Evolutionary conservation across 1,284 basidiomycete genomes (phyloP).

Genomic region (Marasmius sp.): DNA sequence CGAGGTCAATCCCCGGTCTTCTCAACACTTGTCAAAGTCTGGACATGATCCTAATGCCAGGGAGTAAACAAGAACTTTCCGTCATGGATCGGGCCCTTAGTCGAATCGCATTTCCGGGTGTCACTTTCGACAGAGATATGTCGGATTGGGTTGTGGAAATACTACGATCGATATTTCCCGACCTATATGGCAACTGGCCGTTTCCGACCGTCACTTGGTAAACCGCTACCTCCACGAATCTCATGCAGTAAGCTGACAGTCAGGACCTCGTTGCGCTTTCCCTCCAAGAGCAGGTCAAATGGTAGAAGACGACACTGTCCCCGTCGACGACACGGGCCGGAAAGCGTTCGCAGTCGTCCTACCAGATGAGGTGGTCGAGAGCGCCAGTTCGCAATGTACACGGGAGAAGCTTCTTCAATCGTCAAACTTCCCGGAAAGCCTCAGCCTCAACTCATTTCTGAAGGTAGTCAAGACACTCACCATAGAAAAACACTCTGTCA

Average conservation of each 20-base stretch:
- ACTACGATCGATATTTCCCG: too few relatives aligned
- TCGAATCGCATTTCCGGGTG: too few relatives aligned
- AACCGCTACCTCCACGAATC: neutral
- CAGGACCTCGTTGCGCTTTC: slow-evolving; percentile 55
- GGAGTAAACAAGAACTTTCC: too few relatives aligned
- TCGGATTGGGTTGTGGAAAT: too few relatives aligned
- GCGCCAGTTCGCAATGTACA: too few relatives aligned
- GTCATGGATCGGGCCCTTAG: too few relatives aligned
- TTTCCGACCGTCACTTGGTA: slow-evolving; percentile 18
- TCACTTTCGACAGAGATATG: too few relatives aligned
- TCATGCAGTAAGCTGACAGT: slow-evolving; percentile 5
- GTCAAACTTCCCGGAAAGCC: neutral
- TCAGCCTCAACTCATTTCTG: too few relatives aligned
- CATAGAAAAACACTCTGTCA: too few relatives aligned
- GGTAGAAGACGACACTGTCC: slow-evolving; percentile 51
- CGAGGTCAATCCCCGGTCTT: neutral
- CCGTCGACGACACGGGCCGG: slow-evolving; percentile 58
- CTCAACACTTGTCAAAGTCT: too few relatives aligned
- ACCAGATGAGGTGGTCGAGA: slow-evolving; percentile 38
- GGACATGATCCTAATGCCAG: too few relatives aligned
- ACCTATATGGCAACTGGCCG: slow-evolving; percentile 25
- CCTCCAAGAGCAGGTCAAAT: slow-evolving; percentile 58
- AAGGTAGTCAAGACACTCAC: neutral
- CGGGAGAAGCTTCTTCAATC: neutral
- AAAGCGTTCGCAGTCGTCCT: slow-evolving; percentile 65